Evolutionary conservation across 1,139 yeast species (phyloP).

Genomic region (Candida mesenterica): DNA sequence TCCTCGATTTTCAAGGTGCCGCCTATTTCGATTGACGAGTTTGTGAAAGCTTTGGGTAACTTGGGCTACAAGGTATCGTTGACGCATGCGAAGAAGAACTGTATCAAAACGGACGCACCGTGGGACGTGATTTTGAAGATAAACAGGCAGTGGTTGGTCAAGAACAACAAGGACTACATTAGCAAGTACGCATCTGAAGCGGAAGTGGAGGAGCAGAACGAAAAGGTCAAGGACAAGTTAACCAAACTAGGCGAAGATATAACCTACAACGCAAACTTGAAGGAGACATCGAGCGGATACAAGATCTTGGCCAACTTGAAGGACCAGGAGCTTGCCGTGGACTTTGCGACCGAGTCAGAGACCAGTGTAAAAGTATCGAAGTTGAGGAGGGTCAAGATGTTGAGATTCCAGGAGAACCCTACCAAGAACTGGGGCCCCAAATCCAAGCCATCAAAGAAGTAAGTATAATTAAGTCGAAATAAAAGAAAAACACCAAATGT

Average conservation of each 20-base stretch:
- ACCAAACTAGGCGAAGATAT: constrained; percentile 27
- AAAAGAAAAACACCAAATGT: too few species aligned
- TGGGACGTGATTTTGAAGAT: constrained; percentile 75
- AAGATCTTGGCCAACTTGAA: constrained; percentile 47
- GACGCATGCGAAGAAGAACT: constrained; percentile 85
- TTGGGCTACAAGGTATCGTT: constrained; percentile 78
- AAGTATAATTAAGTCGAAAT: neutral
- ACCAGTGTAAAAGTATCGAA: constrained; percentile 54
- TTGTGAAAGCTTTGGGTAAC: constrained; percentile 81
- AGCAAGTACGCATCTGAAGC: too few species aligned
- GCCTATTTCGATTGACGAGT: constrained; percentile 73
- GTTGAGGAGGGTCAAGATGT: constrained; percentile 73
- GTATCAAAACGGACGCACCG: constrained; percentile 88
- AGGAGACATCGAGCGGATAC: constrained; percentile 55
- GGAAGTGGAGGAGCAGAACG: constrained; percentile 29
- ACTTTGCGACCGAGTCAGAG: constrained; percentile 48
- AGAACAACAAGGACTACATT: constrained; percentile 31
- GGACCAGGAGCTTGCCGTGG: constrained; percentile 35
- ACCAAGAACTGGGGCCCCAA: constrained; percentile 96
- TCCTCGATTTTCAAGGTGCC: constrained; percentile 76
- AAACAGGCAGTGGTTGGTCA: constrained; percentile 63
- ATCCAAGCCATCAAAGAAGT: constrained; percentile 52
- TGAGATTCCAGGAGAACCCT: constrained; percentile 89
- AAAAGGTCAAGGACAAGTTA: constrained; percentile 22
- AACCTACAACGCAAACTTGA: constrained; percentile 34